Evolutionary conservation across 164 flowering plant genomes (phyloP), one percentile per base, ranked within the genome.

Genomic region (Dillenia suffruticosa): DNA sequence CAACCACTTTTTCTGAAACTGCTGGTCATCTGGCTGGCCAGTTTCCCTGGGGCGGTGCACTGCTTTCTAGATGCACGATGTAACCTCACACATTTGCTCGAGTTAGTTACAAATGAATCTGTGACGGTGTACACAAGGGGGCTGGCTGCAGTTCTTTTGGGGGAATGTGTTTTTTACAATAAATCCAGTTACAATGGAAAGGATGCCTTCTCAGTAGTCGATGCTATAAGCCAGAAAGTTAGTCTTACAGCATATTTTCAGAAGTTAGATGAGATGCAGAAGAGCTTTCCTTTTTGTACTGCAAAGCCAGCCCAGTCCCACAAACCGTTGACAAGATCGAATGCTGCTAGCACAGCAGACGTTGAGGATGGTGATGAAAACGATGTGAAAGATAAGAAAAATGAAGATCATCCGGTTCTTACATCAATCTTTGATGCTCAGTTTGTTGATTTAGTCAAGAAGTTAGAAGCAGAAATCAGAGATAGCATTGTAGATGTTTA

Each of bases 181-280:
- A 79, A 81, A 70, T 77, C 76, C 14, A 64, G 13, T 67, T 88
- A 82, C 0, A 68, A 57, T 44, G 76, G 77, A 53, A 86, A 67
- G 68, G 91, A 85, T 74, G 84, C 97, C 40, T 86, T 81, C 68
- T 46, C 78, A 17, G 69, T 95, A 26, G 97, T 86, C 67, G 97
- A 92, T 77, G 70, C 89, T 56, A 83, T 92, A 62, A 90, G 92
- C 76, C 89, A 87, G 75, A 95, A 88, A 78, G 67, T 87, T 63
- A 97, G 97, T 45, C 88, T 95, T 12, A 82, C 92, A 13, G 67
- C 96, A 47, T 95, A 81, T 75, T 85, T 92, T 64, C 56, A 77
- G 57, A 86, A 78, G 77, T 86, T 88, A 70, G 92, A 95, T 17
- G 97, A 92, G 74, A 78, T 95, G 94, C 86, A 81, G 72, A 86